These are phyloP conservation scores for Aspergillus cavernicola DNA, from an alignment of 495 filamentous ascomycete species.

Conservation along the genomic window DNA sequence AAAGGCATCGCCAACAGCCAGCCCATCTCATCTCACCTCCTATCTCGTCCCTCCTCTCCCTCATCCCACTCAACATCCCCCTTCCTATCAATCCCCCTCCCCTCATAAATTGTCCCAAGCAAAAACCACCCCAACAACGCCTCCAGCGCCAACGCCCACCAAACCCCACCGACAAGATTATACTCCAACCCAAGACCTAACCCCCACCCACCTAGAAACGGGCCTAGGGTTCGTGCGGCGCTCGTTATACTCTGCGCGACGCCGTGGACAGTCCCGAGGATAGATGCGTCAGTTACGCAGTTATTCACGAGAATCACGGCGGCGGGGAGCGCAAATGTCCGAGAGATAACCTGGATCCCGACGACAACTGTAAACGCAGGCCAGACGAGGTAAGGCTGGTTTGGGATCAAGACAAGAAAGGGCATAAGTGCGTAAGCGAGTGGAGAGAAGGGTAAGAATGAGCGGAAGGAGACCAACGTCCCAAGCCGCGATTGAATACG, in stretches of 20 bases:
- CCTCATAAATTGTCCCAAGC: conserved; percentile 52
- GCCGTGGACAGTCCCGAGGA: conserved; percentile 68
- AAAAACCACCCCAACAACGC: conserved; percentile 48
- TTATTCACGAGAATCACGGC: conserved; percentile 70
- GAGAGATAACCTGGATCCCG: conserved; percentile 63
- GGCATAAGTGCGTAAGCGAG: conserved; percentile 63
- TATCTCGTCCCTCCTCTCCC: background rate
- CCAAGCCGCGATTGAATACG: conserved; percentile 56
- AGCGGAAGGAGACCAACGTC: conserved; percentile 55
- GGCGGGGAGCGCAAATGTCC: conserved; percentile 67
- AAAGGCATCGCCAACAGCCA: too few relatives aligned
- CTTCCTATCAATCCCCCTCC: conserved; percentile 41
- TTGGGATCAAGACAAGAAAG: conserved; percentile 60
- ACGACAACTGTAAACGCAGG: conserved; percentile 57
- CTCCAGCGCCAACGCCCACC: conserved; percentile 61
- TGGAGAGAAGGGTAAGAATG: conserved; percentile 60
- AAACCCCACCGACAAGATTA: conserved; percentile 65
- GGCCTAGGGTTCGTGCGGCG: conserved; percentile 60
- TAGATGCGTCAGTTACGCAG: conserved; percentile 54
- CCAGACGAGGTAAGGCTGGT: conserved; percentile 46
- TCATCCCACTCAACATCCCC: conserved; percentile 19
- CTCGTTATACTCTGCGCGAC: conserved; percentile 61
- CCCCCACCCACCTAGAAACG: conserved; percentile 60
- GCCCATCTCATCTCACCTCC: background rate
- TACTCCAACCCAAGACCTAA: conserved; percentile 60